Conservation (phyloP, 1,284 basidiomycete species). For the Waitea zeae region DNA sequence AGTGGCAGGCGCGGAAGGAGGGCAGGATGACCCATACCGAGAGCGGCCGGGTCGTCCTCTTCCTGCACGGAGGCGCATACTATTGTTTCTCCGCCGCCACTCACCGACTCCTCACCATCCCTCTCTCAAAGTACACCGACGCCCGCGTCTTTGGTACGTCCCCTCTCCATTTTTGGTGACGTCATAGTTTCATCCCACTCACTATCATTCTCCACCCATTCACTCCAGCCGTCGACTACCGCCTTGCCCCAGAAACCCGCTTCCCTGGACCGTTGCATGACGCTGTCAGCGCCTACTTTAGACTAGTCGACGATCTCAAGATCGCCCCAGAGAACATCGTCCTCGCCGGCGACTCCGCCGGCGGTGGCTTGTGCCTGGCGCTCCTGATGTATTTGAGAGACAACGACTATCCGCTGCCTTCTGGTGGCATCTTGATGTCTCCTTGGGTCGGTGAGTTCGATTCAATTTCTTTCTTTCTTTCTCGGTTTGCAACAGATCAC, state of each 20-base stretch:
- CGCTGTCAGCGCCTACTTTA: conserved; percentile 73
- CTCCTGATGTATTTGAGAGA: conserved; percentile 87
- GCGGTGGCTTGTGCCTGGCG: conserved; percentile 78
- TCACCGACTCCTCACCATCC: conserved; percentile 84
- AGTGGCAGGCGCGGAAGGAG: conserved; percentile 39
- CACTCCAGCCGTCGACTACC: conserved; percentile 66
- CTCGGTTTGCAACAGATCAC: background rate
- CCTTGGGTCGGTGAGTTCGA: conserved; percentile 90
- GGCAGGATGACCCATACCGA: conserved; percentile 12
- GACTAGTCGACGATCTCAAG: conserved; percentile 76
- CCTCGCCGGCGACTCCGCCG: conserved; percentile 84
- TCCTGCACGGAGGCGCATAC: conserved; percentile 94
- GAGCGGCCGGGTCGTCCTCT: conserved; percentile 78
- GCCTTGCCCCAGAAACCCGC: conserved; percentile 84
- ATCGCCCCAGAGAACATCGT: conserved; percentile 86
- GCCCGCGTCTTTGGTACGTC: conserved; percentile 83
- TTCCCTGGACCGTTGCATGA: conserved; percentile 95
- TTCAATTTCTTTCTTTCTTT: background rate
- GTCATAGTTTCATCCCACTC: background rate
- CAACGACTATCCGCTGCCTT: conserved; percentile 65
- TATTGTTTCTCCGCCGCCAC: conserved; percentile 91
- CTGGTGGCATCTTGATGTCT: conserved; percentile 73
- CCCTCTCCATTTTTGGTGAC: background rate
- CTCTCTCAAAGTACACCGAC: conserved; percentile 80
- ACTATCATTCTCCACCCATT: background rate